Evolutionary conservation across 2,329 filamentous ascomycete species (phyloP).

Genomic region (Dothiorella sarmentorum): DNA sequence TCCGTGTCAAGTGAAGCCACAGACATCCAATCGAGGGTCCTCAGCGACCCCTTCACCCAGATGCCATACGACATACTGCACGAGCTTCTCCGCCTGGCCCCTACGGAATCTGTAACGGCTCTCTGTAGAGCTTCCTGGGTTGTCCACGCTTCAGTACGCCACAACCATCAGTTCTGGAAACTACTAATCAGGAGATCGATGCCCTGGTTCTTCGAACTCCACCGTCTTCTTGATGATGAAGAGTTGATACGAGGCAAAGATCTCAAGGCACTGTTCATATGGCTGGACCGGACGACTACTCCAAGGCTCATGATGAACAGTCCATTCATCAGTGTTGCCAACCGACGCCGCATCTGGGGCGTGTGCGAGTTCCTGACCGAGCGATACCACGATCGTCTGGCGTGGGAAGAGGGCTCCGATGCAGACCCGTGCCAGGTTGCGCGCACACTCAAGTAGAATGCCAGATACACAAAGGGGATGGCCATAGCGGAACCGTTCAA

Average conservation of each 20-base stretch:
- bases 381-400: neutral
- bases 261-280: conserved; percentile 24
- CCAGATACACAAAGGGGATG: no score
- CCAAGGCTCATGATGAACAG: conserved; percentile 24
- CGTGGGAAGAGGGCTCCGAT: no score
- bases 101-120: neutral
- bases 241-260: neutral
- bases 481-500: no score
- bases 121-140: neutral
- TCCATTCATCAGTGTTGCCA: conserved; percentile 30
- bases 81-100: neutral
- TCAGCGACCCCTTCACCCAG: neutral
- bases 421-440: no score
- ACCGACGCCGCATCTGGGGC: conserved; percentile 23
- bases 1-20: no score
- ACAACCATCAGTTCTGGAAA: neutral
- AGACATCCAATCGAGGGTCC: neutral
- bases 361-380: neutral
- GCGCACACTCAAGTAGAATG: no score
- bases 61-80: neutral
- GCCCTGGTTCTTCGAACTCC: neutral
- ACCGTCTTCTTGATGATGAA: neutral
- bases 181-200: neutral
- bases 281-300: conserved; percentile 23
- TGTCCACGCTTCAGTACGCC: neutral